Evolutionary conservation across 179 eudicot genomes (phyloP).

Genomic region (Nepenthes alata): DNA sequence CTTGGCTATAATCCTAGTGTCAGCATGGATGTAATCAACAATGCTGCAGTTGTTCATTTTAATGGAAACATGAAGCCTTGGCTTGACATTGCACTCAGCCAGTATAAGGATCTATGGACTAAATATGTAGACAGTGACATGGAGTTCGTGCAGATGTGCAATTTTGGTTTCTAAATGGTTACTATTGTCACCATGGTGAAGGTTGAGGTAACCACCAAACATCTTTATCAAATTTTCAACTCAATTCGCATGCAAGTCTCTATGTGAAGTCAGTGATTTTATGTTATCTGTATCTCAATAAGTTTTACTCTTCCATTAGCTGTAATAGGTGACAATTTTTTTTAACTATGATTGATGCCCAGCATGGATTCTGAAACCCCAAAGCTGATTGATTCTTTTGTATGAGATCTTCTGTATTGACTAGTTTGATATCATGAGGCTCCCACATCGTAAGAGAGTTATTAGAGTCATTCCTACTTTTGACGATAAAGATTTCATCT

Average conservation of each 20-base stretch:
- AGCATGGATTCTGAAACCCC: too few species aligned
- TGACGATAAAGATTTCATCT: too few species aligned
- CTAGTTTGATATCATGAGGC: too few species aligned
- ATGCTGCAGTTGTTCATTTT: conserved; percentile 77
- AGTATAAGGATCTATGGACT: conserved; percentile 68
- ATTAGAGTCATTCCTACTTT: too few species aligned
- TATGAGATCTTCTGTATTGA: too few species aligned
- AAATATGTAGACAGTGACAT: conserved; percentile 67
- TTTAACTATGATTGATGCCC: background rate
- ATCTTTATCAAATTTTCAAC: background rate
- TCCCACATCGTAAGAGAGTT: too few species aligned
- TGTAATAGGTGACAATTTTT: background rate
- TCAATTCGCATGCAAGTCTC: too few species aligned
- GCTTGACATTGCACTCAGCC: conserved; percentile 84
- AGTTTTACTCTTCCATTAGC: conserved; percentile 2
- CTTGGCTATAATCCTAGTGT: conserved; percentile 80
- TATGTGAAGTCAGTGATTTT: conserved; percentile 10
- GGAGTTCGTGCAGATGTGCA: conserved; percentile 84
- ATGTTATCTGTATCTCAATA: background rate
- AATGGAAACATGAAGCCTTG: conserved; percentile 90
- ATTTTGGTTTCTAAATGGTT: conserved; percentile 56
- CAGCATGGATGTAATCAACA: conserved; percentile 71
- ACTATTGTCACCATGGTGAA: conserved; percentile 9
- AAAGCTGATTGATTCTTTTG: too few species aligned
- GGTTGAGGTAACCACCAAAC: conserved; percentile 21